Evolutionary conservation across 306 rosid species (phyloP), one percentile per base, ranked within the genome.

Genomic region (Cyamopsis tetragonoloba): DNA sequence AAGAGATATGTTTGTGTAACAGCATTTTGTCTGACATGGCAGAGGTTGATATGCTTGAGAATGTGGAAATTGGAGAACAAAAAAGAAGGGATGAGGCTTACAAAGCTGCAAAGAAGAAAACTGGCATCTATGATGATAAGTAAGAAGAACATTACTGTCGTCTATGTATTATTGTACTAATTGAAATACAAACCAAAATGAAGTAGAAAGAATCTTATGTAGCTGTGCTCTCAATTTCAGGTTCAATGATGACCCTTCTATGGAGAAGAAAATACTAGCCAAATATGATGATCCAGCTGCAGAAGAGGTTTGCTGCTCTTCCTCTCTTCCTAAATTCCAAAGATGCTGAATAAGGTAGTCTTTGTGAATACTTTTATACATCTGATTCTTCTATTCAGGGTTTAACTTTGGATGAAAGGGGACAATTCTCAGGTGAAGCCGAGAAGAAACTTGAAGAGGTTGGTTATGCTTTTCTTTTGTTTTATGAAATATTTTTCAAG

Each of bases 361-460:
- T 35, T 10, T 72, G 28, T 26, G 14, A 47, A 71, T 51, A 39
- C 28, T 37, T 54, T 17, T 61, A 50, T 35, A 80, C 26, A 53
- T 26, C 54, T 28, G 20, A 53, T 78, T 71, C 15, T 74, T 76
- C 22, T 53, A 24, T 80, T 60, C 70, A 88, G 99, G 97, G 96
- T 69, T 38, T 90, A 66, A 84, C 88, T 56, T 74, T 93, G 67
- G 97, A 93, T 80, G 95, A 67, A 74, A 85, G 81, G 74, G 97
- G 99, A 61, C 81, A 71, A 41, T 28, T 90, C 78, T 79, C 86
- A 18, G 84, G 85, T 17, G 99, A 85, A 75, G 97, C 99, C 24
- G 95, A 88, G 82, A 93, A 88, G 82, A 89, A 85, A 76, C 89
- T 93, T 57, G 92, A 81, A 84, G 99, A 88, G 99, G 97, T 93